A percentile compares a stretch with the other conserved stretches of the same genome.
Evolutionary conservation across 2,329 filamentous ascomycete species (phyloP).

Genomic region (Ophiocordyceps sinensis): DNA sequence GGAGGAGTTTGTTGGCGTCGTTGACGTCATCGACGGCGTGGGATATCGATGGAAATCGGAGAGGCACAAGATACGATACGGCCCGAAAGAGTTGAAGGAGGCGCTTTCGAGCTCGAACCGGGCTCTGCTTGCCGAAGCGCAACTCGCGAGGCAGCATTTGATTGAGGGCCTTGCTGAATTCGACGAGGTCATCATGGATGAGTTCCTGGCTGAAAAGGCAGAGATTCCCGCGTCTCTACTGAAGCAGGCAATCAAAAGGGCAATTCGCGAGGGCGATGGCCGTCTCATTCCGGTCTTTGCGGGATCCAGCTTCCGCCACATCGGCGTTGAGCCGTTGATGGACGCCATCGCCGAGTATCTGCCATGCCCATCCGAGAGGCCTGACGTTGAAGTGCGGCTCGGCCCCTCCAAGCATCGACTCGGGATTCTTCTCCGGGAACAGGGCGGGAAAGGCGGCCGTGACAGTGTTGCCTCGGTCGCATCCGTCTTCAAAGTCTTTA

Average conservation of each 20-base stretch:
- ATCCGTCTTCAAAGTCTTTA: conserved; percentile 88
- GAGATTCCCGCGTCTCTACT: conserved; percentile 57
- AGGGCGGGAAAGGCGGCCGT: conserved; percentile 20
- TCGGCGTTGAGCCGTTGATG: conserved; percentile 82
- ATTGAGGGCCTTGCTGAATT: conserved; percentile 78
- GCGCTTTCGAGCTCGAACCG: conserved; percentile 31
- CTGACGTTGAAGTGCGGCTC: conserved; percentile 63
- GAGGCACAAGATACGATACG: conserved; percentile 21
- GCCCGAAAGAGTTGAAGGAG: conserved; percentile 13
- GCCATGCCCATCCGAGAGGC: conserved; percentile 66
- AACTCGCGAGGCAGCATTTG: conserved; percentile 59
- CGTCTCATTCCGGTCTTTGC: conserved; percentile 76
- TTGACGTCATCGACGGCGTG: conserved; percentile 64
- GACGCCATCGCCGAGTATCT: conserved; percentile 81
- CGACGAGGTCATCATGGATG: conserved; percentile 74
- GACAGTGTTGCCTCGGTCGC: conserved; percentile 32
- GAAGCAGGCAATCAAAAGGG: conserved; percentile 58
- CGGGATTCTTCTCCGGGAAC: conserved; percentile 21
- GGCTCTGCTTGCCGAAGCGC: conserved; percentile 51
- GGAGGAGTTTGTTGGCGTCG: conserved; percentile 67
- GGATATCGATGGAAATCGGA: conserved; percentile 56
- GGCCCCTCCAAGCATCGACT: conserved; percentile 32
- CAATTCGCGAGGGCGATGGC: conserved; percentile 53
- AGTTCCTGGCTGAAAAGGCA: conserved; percentile 64
- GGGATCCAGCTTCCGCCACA: conserved; percentile 84